A percentile compares a stretch with the other conserved stretches of the same genome.
Evolutionary conservation across 1,284 basidiomycete species (phyloP).

Genomic region (Blastosporella zonata): DNA sequence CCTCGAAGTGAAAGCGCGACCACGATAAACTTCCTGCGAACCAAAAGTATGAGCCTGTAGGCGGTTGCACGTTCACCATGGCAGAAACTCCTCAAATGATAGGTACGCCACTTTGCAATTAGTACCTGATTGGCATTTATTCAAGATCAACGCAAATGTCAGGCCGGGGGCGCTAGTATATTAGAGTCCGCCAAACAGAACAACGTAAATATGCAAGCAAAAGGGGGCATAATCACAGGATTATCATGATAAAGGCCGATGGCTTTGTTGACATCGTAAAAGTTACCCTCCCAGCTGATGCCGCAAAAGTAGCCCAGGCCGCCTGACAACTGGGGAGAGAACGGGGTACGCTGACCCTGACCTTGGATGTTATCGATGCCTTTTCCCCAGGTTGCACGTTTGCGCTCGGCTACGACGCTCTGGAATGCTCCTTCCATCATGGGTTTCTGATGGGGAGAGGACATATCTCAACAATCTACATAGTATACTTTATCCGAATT

Average conservation of each 20-base stretch:
- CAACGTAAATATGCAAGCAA: slow-evolving; percentile 20
- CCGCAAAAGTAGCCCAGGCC: slow-evolving; percentile 18
- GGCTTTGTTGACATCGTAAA: slow-evolving; percentile 21
- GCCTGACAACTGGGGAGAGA: slow-evolving; percentile 21
- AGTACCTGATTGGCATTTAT: neutral
- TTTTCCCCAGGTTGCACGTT: slow-evolving; percentile 15
- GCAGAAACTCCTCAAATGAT: slow-evolving; percentile 19
- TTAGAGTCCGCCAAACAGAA: slow-evolving; percentile 21
- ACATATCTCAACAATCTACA: neutral
- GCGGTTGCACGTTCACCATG: slow-evolving; percentile 20
- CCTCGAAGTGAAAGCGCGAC: slow-evolving; percentile 18
- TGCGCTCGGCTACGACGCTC: slow-evolving; percentile 17
- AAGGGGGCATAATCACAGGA: slow-evolving; percentile 21
- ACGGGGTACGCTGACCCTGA: slow-evolving; percentile 20
- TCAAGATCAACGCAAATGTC: neutral
- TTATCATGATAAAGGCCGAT: slow-evolving; percentile 18
- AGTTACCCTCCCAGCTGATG: slow-evolving; percentile 20
- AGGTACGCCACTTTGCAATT: slow-evolving; percentile 9
- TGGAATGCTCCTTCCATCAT: slow-evolving; percentile 9
- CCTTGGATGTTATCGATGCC: neutral
- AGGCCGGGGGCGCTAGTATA: slow-evolving; percentile 17
- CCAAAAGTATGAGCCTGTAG: slow-evolving; percentile 19
- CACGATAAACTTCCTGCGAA: slow-evolving; percentile 18
- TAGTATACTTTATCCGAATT: slow-evolving; percentile 4
- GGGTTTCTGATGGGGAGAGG: neutral